These are phyloP conservation scores for Chalciporus chontae DNA, from an alignment of 768 basidiomycete genomes.

Conservation along the genomic window DNA sequence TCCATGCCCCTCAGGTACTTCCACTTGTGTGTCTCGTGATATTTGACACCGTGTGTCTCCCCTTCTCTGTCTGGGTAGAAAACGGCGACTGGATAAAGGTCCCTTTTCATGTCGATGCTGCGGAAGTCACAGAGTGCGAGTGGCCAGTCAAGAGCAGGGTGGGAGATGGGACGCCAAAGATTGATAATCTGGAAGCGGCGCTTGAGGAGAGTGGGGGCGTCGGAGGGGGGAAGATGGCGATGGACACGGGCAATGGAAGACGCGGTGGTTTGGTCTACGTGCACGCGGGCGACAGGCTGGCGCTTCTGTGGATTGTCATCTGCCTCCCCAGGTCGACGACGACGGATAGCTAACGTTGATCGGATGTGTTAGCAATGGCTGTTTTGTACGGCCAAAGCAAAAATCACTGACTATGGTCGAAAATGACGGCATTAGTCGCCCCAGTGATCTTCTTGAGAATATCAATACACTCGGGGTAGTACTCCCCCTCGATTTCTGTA, in stretches of 20 bases:
- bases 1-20: slow-evolving; percentile 46
- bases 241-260: slow-evolving; percentile 46
- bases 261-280: slow-evolving; percentile 51
- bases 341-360: slow-evolving; percentile 40
- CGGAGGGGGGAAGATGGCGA: slow-evolving; percentile 45
- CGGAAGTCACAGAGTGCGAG: slow-evolving; percentile 50
- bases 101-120: slow-evolving; percentile 38
- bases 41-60: slow-evolving; percentile 46
- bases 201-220: slow-evolving; percentile 41
- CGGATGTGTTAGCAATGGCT: not conserved
- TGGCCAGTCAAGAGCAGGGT: slow-evolving; percentile 48
- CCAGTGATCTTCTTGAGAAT: slow-evolving; percentile 59
- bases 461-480: slow-evolving; percentile 59
- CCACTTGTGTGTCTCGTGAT: slow-evolving; percentile 49
- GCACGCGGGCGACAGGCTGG: slow-evolving; percentile 39
- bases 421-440: slow-evolving; percentile 56
- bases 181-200: slow-evolving; percentile 57
- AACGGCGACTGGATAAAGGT: slow-evolving; percentile 43
- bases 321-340: slow-evolving; percentile 37
- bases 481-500: slow-evolving; percentile 48
- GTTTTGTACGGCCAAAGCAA: not conserved
- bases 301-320: slow-evolving; percentile 35
- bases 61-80: slow-evolving; percentile 50
- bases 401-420: slow-evolving; percentile 57
- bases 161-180: slow-evolving; percentile 54